Percentiles rank a stretch among this genome's conserved stretches.
Conservation (phyloP, 2,329 filamentous ascomycete species). For the Lachnellula suecica region DNA sequence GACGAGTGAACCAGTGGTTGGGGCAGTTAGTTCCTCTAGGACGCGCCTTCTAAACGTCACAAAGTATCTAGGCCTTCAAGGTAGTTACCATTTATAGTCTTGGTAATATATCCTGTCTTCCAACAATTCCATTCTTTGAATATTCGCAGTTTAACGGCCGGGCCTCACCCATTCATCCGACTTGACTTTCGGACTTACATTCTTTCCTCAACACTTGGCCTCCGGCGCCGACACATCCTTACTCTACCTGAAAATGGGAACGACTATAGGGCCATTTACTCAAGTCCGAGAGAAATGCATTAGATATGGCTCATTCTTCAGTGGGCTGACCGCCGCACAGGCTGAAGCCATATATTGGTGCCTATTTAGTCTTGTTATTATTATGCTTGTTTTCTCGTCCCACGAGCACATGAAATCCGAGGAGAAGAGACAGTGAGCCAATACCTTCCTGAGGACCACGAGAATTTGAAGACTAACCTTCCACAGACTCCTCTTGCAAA, state of each 20-base stretch:
- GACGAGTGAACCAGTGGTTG: not conserved
- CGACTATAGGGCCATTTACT: too few relatives aligned
- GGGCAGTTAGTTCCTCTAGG: not conserved
- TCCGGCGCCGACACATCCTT: too few relatives aligned
- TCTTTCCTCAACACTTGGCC: too few relatives aligned
- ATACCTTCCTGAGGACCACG: not conserved
- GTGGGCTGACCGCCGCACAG: not conserved
- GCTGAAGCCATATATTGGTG: not conserved
- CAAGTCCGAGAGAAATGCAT: not conserved
- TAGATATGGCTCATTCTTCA: not conserved
- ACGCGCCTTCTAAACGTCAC: too few relatives aligned
- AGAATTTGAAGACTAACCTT: not conserved
- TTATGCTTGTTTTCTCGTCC: not conserved
- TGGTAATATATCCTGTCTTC: too few relatives aligned
- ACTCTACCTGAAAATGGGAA: too few relatives aligned
- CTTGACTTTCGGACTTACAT: too few relatives aligned
- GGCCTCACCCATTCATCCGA: too few relatives aligned
- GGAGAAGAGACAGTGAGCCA: not conserved
- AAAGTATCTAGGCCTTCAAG: too few relatives aligned
- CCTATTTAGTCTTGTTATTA: not conserved
- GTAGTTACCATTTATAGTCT: too few relatives aligned
- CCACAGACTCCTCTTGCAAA: not conserved
- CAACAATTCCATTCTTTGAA: too few relatives aligned
- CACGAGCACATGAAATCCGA: not conserved
- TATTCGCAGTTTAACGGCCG: too few relatives aligned